A percentile compares a stretch with the other conserved stretches of the same genome.
Evolutionary conservation across 2,329 filamentous ascomycete genomes (phyloP).

Genomic region (Pseudogymnoascus sp.): DNA sequence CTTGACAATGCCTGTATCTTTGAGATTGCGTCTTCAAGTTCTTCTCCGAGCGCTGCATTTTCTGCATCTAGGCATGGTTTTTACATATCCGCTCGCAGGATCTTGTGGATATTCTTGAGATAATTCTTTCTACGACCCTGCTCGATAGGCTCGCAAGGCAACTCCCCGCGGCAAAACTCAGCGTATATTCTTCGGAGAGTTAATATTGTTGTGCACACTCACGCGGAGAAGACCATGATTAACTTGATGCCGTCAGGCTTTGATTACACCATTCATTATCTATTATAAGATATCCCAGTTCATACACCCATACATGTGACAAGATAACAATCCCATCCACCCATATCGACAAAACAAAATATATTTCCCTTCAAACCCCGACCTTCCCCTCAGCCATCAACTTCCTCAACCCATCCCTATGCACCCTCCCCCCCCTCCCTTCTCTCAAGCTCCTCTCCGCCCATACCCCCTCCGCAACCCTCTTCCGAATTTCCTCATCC

Average conservation of each 20-base stretch:
- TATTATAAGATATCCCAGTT: neutral
- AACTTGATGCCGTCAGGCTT: neutral
- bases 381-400: constrained; percentile 3
- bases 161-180: neutral
- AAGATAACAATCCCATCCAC: neutral
- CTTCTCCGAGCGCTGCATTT: no score
- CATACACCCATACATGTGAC: neutral
- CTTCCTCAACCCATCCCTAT: constrained; percentile 6
- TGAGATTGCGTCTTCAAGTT: no score
- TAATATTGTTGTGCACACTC: neutral
- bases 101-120: no score
- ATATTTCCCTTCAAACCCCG: neutral
- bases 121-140: no score
- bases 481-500: constrained; percentile 16
- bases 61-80: no score
- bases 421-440: constrained; percentile 9
- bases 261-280: constrained; percentile 3
- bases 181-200: neutral
- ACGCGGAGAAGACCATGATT: neutral
- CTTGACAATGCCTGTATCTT: no score
- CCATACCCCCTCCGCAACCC: neutral
- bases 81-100: no score
- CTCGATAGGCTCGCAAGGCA: no score
- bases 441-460: neutral
- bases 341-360: constrained; percentile 1